These are phyloP conservation scores for Cyclaneusma minus DNA, from an alignment of 2,329 filamentous ascomycete genomes.

Conservation along the genomic window DNA sequence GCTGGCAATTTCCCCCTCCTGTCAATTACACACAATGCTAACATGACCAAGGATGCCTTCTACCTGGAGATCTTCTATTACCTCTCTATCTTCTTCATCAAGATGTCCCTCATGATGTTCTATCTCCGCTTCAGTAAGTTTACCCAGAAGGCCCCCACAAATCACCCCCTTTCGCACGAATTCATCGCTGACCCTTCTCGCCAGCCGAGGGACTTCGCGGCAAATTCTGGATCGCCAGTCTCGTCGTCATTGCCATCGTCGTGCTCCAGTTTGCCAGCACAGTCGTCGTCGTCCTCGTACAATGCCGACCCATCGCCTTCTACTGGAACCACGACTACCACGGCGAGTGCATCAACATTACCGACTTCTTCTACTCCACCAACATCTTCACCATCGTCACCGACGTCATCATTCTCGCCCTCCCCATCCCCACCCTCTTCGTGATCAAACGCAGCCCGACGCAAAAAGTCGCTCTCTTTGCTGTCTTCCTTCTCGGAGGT, in stretches of 20 bases:
- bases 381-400: constrained; percentile 21
- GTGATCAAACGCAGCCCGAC: constrained; percentile 5
- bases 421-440: constrained; percentile 19
- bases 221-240: constrained; percentile 29
- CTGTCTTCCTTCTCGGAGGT: too few relatives aligned
- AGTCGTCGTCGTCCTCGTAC: constrained; percentile 28
- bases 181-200: too few relatives aligned
- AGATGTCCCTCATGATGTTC: too few relatives aligned
- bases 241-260: constrained; percentile 25
- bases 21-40: too few relatives aligned
- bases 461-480: constrained; percentile 8
- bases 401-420: constrained; percentile 19
- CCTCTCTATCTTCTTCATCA: too few relatives aligned
- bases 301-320: constrained; percentile 31
- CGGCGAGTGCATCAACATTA: constrained; percentile 28
- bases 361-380: constrained; percentile 32
- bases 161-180: too few relatives aligned
- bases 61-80: too few relatives aligned
- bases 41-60: too few relatives aligned
- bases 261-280: constrained; percentile 29
- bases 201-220: too few relatives aligned
- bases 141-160: too few relatives aligned
- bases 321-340: constrained; percentile 28
- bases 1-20: too few relatives aligned
- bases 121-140: too few relatives aligned